Evolutionary conservation across 2,329 filamentous ascomycete species (phyloP).

Genomic region (Macrophomina pseudophaseolina): DNA sequence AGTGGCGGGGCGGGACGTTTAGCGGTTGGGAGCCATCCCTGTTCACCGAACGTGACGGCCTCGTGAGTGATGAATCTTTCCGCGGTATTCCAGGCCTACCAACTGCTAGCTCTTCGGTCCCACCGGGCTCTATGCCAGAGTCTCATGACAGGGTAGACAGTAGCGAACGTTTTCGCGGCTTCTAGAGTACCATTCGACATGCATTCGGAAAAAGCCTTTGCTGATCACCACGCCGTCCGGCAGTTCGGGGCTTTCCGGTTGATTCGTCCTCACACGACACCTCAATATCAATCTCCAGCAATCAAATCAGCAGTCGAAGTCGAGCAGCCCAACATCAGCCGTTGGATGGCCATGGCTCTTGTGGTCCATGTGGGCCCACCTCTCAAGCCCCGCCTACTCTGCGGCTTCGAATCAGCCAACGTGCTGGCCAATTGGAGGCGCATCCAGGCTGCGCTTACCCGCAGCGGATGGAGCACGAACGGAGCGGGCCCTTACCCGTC

Average conservation of each 20-base stretch:
- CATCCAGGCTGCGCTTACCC: conserved; percentile 20
- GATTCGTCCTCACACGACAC: not conserved
- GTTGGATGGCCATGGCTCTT: conserved; percentile 16
- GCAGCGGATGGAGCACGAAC: conserved; percentile 13
- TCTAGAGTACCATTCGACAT: conserved; percentile 17
- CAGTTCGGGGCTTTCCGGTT: conserved; percentile 5
- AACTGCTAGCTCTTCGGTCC: conserved; percentile 6
- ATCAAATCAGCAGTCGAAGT: conserved; percentile 4
- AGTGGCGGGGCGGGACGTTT: conserved; percentile 13
- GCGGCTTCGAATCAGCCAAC: conserved; percentile 6
- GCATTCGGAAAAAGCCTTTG: conserved; percentile 15
- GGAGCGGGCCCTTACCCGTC: conserved; percentile 19
- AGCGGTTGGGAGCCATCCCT: conserved; percentile 9
- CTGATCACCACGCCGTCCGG: not conserved
- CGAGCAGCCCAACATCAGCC: conserved; percentile 13
- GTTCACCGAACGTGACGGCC: not conserved
- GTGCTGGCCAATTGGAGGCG: conserved; percentile 10
- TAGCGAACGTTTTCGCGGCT: conserved; percentile 26
- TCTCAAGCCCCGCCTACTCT: conserved; percentile 4
- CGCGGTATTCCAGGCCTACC: conserved; percentile 9
- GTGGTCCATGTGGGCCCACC: conserved; percentile 2
- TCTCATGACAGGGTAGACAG: not conserved
- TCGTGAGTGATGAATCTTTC: conserved; percentile 2
- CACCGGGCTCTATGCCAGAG: conserved; percentile 8
- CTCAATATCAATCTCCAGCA: conserved; percentile 2